Base-by-base conservation (phyloP, 2,329 filamentous ascomycete species). In the Falciphora oryzae region DNA sequence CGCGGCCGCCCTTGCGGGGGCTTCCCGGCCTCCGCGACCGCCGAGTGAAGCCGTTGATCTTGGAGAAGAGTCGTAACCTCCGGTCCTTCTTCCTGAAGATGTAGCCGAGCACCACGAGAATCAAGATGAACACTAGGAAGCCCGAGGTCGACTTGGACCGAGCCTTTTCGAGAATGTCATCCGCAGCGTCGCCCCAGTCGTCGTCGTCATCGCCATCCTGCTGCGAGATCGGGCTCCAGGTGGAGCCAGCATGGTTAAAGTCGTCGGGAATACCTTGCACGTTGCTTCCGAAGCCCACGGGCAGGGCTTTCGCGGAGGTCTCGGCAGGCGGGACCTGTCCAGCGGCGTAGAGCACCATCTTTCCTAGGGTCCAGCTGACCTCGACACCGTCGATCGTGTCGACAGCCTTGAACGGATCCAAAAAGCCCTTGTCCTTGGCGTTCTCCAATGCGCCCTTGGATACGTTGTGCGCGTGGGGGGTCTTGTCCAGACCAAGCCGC, bases 301-400 rank as follows among this genome's bases (percentile, higher is more conserved):
- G 92, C 2, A 93, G 79, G 2, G 73, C 69, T 1, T 75, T 67
- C 22, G 82, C 80, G 57, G 84, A 78, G 25, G 82, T 79, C 1
- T 80, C 82, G 8, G 81, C 77, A 0, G 91, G 84, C 1, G 91
- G 89, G 7, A 99, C 83, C 74, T 97, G 92, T 4, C 92, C 95
- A 0, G 94, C 89, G 5, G 95, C 95, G 71, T 98, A 98, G 5
- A 99, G 84, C 8, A 99, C 86, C 84, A 98, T 97, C 74, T 97
- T 97, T 1, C 95, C 95, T 6, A 99, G 80, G 0, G 95, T 98
- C 95, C 95, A 99, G 79, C 92, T 96, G 25, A 99, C 89, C 79
- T 99, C 96, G 8, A 93, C 89, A 25, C 89, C 91, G 69, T 93
- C 87, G 69, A 99, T 93, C 75, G 95, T 95, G 76, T 99, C 88